phyloP scores from a whole-genome alignment of 1,284 basidiomycete genomes.

The Boletus mariae region DNA sequence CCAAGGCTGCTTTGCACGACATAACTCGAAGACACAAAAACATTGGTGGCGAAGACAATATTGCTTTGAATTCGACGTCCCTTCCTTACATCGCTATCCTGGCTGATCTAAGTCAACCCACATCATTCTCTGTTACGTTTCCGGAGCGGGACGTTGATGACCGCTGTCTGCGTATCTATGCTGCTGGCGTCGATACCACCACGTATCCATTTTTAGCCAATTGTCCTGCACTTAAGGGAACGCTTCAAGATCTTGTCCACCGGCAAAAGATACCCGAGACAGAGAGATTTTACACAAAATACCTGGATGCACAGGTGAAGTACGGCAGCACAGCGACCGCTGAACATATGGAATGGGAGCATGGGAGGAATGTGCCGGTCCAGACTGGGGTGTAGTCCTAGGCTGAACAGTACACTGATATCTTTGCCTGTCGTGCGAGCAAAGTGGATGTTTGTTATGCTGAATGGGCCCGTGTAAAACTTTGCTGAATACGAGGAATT shows the following conservation, averaged over 20 bases:
- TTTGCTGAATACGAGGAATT: no score
- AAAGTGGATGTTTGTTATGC: no score
- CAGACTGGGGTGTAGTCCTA: no score
- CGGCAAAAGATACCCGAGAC: not conserved
- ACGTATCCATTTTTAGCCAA: constrained; percentile 2
- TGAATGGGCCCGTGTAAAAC: no score
- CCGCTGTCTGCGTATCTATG: constrained; percentile 6
- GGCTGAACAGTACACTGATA: no score
- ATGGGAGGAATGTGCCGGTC: not conserved
- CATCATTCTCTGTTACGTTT: not conserved
- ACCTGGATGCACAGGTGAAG: not conserved
- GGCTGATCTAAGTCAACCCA: not conserved
- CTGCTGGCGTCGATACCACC: constrained; percentile 3
- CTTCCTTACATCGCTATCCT: not conserved
- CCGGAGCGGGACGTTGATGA: not conserved
- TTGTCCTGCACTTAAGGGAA: not conserved
- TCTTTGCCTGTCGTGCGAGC: no score
- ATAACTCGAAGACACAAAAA: no score
- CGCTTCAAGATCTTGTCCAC: not conserved
- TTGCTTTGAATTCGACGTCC: not conserved
- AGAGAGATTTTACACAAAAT: not conserved
- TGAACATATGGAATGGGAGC: not conserved
- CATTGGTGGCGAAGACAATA: no score
- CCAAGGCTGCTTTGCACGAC: not conserved
- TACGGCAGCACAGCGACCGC: not conserved